Base-by-base conservation (phyloP, 208 protist species). In the Balamuthia mandrillaris region DNA sequence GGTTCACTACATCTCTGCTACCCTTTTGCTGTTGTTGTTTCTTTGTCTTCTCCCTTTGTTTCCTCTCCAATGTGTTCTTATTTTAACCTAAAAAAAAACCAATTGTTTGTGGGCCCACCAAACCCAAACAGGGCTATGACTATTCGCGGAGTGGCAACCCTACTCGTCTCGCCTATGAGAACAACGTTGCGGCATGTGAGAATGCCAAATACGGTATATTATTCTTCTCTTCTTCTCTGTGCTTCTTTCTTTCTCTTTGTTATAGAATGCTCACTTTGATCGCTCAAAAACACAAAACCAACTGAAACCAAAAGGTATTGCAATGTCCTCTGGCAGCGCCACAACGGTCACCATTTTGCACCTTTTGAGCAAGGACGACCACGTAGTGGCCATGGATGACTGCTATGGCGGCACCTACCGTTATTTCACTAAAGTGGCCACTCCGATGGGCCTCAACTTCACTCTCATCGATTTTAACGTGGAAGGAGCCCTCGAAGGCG, bases 391-490 rank as follows among this genome's bases (percentile, higher is more conserved):
- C 37, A 91, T 94, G 58, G 94, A 93, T 78, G 96, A 97, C 89
- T 91, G 97, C 42, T 98, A 97, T 91, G 96, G 96, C 47, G 96
- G 96, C 78, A 97, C 96, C 89, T 89, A 97, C 90, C 92, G 95
- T 56, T 93, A 95, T 27, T 91, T 97, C 35, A 95, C 93, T 27
- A 94, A 96, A 83, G 86, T 96, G 31, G 92, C 91, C 41, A 31
- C 77, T 0, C 84, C 83, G 39, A 68, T 87, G 35, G 92, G 93
- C 56, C 89, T 98, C 45, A 86, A 94, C 42, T 92, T 96, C 63
- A 63, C 88, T 41, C 96, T 98, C 87, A 93, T 97, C 24, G 94
- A 96, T 81, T 94, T 95, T 31, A 94, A 89, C 88, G 74, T 95
- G 63, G 86, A 95, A 10, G 90, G 87, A 12, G 94, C 94, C 54